Evolutionary conservation across 352 stramenopile genomes (phyloP).

Genomic region (Pythium aristosporum): DNA sequence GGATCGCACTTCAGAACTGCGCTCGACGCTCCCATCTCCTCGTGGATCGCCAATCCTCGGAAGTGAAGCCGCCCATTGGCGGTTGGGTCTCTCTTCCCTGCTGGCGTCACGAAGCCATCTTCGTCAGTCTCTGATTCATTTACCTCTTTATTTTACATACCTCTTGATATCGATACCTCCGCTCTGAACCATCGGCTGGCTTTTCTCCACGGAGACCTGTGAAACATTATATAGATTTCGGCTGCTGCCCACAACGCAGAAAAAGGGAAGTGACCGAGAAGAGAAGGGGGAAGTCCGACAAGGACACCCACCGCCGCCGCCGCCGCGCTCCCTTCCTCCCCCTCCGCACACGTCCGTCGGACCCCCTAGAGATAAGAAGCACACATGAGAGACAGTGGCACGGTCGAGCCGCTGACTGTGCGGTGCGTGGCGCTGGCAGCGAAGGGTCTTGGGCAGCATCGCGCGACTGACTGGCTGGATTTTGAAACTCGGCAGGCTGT

Average conservation of each 20-base stretch:
- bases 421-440: constrained; percentile 32
- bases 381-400: constrained; percentile 2
- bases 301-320: not conserved
- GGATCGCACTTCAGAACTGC: too few relatives aligned
- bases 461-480: not conserved
- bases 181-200: not conserved
- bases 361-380: not conserved
- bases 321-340: not conserved
- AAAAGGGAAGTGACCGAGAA: constrained; percentile 6
- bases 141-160: not conserved
- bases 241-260: not conserved
- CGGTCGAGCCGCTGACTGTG: constrained; percentile 47
- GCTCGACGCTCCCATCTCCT: too few relatives aligned
- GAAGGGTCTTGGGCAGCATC: not conserved
- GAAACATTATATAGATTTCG: not conserved
- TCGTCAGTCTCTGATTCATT: constrained; percentile 3
- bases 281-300: not conserved
- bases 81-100: not conserved
- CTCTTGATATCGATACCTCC: not conserved
- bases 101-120: constrained; percentile 3
- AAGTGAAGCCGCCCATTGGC: too few relatives aligned
- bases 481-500: constrained; percentile 40
- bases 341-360: not conserved
- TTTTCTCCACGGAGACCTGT: not conserved
- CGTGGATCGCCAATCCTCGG: too few relatives aligned